These are phyloP conservation scores for Quercus phellos DNA, from an alignment of 331 rosid genomes.

Conservation along the genomic window DNA sequence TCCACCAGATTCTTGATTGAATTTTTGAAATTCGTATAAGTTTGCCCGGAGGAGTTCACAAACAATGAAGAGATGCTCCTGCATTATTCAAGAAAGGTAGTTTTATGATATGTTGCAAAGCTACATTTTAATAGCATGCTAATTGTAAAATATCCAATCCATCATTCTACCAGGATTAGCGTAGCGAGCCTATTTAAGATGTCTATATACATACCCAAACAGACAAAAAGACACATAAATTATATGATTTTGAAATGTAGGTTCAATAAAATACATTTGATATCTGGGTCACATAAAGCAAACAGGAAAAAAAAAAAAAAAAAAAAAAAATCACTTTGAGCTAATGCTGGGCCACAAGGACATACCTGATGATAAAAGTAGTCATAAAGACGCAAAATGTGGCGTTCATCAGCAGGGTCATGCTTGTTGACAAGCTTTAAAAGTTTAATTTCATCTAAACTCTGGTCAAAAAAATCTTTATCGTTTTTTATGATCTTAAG, in stretches of 20 bases:
- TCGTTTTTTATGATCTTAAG: slow-evolving; percentile 96
- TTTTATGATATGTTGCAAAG: background rate
- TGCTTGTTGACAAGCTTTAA: slow-evolving; percentile 89
- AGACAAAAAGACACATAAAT: background rate
- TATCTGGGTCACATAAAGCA: background rate
- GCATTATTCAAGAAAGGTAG: slow-evolving; percentile 17
- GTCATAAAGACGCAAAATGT: slow-evolving; percentile 87
- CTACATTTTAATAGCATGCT: background rate
- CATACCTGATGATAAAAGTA: slow-evolving; percentile 91
- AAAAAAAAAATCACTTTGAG: background rate
- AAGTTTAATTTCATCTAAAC: slow-evolving; percentile 95
- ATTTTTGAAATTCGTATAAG: slow-evolving; percentile 88
- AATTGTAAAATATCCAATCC: background rate
- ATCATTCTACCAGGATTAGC: background rate
- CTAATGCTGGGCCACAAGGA: background rate
- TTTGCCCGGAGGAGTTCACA: slow-evolving; percentile 94
- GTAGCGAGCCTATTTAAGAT: background rate
- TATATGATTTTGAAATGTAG: background rate
- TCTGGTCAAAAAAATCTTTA: slow-evolving; percentile 97
- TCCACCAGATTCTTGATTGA: slow-evolving; percentile 89
- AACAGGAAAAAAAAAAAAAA: background rate
- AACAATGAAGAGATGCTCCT: slow-evolving; percentile 97
- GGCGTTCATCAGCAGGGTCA: slow-evolving; percentile 73
- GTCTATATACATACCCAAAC: background rate
- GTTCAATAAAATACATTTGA: background rate